A percentile compares a stretch with the other conserved stretches of the same genome.
Conservation (phyloP, 305 asterid species). For the Fraxinus sp. region DNA sequence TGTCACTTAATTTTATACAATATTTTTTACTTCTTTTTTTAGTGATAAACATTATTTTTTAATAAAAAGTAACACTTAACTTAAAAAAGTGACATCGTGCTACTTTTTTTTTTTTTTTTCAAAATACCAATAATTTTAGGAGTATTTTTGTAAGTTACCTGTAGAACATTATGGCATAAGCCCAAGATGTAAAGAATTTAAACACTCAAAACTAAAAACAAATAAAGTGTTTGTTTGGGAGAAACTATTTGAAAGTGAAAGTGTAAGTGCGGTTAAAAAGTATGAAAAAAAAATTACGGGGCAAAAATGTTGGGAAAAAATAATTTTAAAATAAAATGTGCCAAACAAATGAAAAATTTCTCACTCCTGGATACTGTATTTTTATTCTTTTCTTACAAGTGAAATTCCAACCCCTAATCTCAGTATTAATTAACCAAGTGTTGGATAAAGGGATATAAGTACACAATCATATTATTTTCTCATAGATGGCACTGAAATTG, state of each 20-base stretch:
- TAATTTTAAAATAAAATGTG: no score
- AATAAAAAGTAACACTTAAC: no score
- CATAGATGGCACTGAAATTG: not conserved
- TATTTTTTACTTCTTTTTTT: no score
- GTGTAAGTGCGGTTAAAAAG: no score
- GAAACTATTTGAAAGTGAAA: not conserved
- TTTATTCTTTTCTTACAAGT: not conserved
- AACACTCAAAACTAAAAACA: not conserved
- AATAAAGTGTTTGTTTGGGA: not conserved
- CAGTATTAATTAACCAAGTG: not conserved
- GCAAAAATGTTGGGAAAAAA: not conserved
- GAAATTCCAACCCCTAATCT: not conserved
- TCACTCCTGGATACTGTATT: not conserved
- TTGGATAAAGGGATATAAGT: not conserved
- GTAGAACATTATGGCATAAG: not conserved
- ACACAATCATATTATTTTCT: not conserved
- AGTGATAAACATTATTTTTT: no score
- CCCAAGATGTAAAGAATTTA: not conserved
- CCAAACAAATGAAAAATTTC: not conserved
- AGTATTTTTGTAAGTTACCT: no score
- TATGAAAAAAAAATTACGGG: no score
- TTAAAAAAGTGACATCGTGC: no score
- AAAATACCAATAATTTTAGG: no score
- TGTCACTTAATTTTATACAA: no score
- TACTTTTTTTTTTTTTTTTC: no score